Base-by-base conservation (phyloP, 208 protist genomes). In the Leishmania turanica region DNA sequence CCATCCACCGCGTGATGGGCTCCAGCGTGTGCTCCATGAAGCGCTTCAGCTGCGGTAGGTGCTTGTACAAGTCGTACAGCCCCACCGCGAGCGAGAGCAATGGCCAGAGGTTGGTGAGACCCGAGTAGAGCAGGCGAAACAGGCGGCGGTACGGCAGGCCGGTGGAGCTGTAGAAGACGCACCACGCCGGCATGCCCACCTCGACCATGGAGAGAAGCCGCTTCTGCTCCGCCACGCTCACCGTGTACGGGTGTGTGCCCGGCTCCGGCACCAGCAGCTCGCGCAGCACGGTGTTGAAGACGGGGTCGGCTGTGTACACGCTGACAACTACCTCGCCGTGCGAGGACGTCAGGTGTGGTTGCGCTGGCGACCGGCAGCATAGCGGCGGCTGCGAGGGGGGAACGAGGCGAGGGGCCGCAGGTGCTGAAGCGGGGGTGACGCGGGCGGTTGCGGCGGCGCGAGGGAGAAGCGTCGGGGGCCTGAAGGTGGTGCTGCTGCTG, bases 61-160 rank as follows among this genome's bases (percentile, higher is more conserved):
- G 91, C 78, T 93, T 92, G 79, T 97, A 97, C 37, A 97, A 73
- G 82, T 97, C 94, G 80, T 95, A 97, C 17, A 93, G 69, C 13
- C 94, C 94, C 4, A 93, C 91, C 27, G 83, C 87, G 21, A 97
- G 84, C 49, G 94, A 93, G 51, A 97, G 78, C 37, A 97, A 70
- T 2, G 94, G 94, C 88, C 87, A 93, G 24, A 97, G 74, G 78
- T 97, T 93, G 5, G 88, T 77, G 31, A 96, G 60, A 17, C 79
- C 85, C 24, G 92, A 91, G 88, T 92, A 91, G 47, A 88, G 77
- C 24, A 94, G 60, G 17, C 92, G 91, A 9, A 92, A 90, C 13
- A 86, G 75, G 31, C 90, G 90, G 51, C 93, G 91, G 74, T 95
- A 95, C 21, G 85, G 89, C 64, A 95, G 79, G 21, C 90, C 87